Percentiles rank a stretch among this genome's conserved stretches.
These are phyloP conservation scores for Paramecium sonneborni DNA, from an alignment of 73 alveolate species.

Conservation along the genomic window DNA sequence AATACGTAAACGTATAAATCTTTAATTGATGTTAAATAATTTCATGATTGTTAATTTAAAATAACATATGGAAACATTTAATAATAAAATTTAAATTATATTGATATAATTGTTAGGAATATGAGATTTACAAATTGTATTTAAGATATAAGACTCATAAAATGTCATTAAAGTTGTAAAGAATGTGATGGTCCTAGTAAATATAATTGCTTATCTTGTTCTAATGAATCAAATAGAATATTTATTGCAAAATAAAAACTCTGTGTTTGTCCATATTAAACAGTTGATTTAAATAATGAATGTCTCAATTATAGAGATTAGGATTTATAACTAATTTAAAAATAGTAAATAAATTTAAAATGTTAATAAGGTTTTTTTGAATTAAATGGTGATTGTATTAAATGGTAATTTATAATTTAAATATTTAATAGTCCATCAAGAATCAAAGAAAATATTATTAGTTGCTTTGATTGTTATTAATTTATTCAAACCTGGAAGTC, in stretches of 20 bases:
- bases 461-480: background rate
- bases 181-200: background rate
- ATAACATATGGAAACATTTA: background rate
- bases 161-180: background rate
- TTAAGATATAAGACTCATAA: background rate
- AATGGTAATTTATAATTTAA: no score
- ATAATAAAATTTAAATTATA: no score
- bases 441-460: background rate
- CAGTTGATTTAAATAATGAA: no score
- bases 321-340: no score
- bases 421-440: background rate
- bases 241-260: background rate
- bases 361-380: no score
- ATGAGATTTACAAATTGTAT: background rate
- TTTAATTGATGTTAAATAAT: background rate
- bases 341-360: no score
- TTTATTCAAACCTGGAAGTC: background rate
- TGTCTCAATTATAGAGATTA: no score
- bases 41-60: no score
- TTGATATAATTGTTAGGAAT: background rate
- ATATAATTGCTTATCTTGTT: background rate
- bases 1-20: background rate
- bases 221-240: background rate
- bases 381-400: no score
- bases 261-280: no score